Evolutionary conservation across 2,329 filamentous ascomycete genomes (phyloP), one percentile per base, ranked within the genome.

Genomic region (Diplodia intermedia): DNA sequence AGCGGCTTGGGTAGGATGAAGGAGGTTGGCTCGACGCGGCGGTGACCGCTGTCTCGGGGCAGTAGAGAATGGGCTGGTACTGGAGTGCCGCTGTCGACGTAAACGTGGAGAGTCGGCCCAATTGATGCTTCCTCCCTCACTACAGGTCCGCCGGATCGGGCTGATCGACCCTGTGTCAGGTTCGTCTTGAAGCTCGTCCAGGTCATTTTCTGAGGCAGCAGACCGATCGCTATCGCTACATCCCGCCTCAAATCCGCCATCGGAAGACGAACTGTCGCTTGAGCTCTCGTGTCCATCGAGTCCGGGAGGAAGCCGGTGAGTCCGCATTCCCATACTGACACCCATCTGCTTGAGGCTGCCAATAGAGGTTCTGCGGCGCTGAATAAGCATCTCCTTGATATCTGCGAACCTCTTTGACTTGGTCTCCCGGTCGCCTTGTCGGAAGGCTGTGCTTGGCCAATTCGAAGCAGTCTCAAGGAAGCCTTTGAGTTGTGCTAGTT

Each of bases 311-410:
- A 96, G 80, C 67, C 88, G 88, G 71, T 93, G 90, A 3, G 91
- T 93, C 71, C 89, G 89, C 79, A 94, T 94, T 1, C 90, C 90
- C 70, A 92, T 83, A 71, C 83, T 91, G 26, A 91, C 84, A 3
- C 89, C 89, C 57, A 91, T 79, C 12, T 80, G 79, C 33, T 78
- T 79, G 65, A 85, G 74, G 65, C 82, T 81, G 20, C 81, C 80
- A 9, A 85, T 77, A 4, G 84, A 83, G 36, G 79, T 78, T 69
- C 81, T 81, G 56, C 78, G 86, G 84, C 71, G 89, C 67, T 85
- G 88, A 69, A 84, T 86, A 1, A 91, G 84, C 47, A 92, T 82
- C 68, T 86, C 88, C 33, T 85, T 82, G 26, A 93, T 78, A 29
- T 89, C 87, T 31, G 86, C 83, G 69, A 89, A 83, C 65, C 88